Evolutionary conservation across 2,329 filamentous ascomycete species (phyloP).

Genomic region (Penicillium expansum): DNA sequence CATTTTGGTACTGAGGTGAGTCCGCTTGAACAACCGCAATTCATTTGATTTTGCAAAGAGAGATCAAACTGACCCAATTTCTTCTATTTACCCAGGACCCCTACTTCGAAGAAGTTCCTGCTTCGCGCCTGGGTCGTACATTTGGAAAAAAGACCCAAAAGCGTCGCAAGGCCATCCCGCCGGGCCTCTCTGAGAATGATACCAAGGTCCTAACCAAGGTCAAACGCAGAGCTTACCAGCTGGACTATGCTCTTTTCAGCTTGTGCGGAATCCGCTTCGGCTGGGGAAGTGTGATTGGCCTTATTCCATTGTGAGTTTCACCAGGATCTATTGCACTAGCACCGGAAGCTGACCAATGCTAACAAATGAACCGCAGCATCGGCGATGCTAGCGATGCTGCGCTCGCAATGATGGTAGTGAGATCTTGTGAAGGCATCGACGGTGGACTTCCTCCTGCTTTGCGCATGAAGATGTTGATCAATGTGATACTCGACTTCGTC

Average conservation of each 20-base stretch:
- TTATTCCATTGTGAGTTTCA: slow-evolving; percentile 73
- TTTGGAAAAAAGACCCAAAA: slow-evolving; percentile 73
- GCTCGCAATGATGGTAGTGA: slow-evolving; percentile 72
- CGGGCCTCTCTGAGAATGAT: slow-evolving; percentile 80
- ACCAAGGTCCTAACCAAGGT: slow-evolving; percentile 78
- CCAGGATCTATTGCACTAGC: background rate
- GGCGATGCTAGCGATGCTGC: slow-evolving; percentile 73
- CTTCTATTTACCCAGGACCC: slow-evolving; percentile 63
- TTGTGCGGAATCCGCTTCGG: slow-evolving; percentile 80
- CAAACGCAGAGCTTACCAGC: slow-evolving; percentile 77
- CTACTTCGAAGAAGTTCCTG: slow-evolving; percentile 79
- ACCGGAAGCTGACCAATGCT: background rate
- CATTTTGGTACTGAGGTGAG: slow-evolving; percentile 44
- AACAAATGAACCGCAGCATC: slow-evolving; percentile 48
- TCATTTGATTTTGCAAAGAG: background rate
- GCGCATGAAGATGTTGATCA: slow-evolving; percentile 71
- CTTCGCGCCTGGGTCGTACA: slow-evolving; percentile 65
- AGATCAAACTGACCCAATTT: slow-evolving; percentile 3
- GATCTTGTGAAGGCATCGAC: slow-evolving; percentile 69
- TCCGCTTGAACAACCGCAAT: slow-evolving; percentile 1
- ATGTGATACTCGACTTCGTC: slow-evolving; percentile 58
- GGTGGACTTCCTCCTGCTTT: slow-evolving; percentile 64
- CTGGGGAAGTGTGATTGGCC: slow-evolving; percentile 80
- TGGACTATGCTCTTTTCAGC: slow-evolving; percentile 82
- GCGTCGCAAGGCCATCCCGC: slow-evolving; percentile 77